Evolutionary conservation across 345 rosid species (phyloP).

Genomic region (Lagerstroemia speciosa): DNA sequence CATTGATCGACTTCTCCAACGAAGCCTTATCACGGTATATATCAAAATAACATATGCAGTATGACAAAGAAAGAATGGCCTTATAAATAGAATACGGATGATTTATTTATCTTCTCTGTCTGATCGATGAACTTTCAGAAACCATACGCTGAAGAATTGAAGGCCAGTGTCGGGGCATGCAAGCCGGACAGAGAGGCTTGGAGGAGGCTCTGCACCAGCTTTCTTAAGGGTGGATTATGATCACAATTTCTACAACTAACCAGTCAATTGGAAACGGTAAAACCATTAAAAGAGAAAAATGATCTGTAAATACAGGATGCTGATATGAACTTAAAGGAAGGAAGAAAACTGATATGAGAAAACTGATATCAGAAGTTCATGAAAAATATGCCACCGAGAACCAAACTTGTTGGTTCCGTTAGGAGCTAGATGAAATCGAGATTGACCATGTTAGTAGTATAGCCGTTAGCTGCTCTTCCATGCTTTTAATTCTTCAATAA

Average conservation of each 20-base stretch:
- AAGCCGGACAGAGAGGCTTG: conserved; percentile 48
- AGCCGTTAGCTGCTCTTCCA: not conserved
- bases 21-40: conserved; percentile 26
- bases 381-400: too few relatives aligned
- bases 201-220: conserved; percentile 43
- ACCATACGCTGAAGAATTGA: conserved; percentile 31
- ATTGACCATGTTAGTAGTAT: not conserved
- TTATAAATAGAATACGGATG: not conserved
- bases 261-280: not conserved
- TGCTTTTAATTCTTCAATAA: not conserved
- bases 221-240: conserved; percentile 41
- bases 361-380: too few relatives aligned
- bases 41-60: not conserved
- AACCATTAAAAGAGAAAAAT: not conserved
- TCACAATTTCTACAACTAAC: not conserved
- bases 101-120: not conserved
- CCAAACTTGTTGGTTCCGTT: not conserved
- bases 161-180: conserved; percentile 24
- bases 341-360: too few relatives aligned
- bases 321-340: not conserved
- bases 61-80: not conserved
- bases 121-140: conserved; percentile 23
- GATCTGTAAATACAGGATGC: not conserved
- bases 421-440: not conserved
- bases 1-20: conserved; percentile 38